Percentiles rank a stretch among this genome's conserved stretches.
Evolutionary conservation across 768 basidiomycete genomes (phyloP).

Genomic region (Rickenella mellea): DNA sequence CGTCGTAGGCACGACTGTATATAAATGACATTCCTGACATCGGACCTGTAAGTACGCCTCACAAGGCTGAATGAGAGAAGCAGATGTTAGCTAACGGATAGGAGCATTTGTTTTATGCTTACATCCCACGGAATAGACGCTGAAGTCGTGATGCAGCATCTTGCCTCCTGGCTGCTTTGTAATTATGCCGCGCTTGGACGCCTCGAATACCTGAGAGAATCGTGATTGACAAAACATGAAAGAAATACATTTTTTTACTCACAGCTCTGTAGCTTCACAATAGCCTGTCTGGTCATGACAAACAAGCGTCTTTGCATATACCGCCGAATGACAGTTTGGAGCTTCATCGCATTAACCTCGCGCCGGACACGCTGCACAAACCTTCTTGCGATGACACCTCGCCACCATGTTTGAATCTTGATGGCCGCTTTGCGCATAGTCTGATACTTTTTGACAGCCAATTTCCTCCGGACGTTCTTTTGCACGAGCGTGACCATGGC

Average conservation of each 20-base stretch:
- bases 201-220: slow-evolving; percentile 59
- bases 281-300: slow-evolving; percentile 45
- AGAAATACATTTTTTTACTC: slow-evolving; percentile 24
- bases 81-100: slow-evolving; percentile 4
- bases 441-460: slow-evolving; percentile 77
- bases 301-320: slow-evolving; percentile 70
- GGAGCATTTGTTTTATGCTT: slow-evolving; percentile 23
- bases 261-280: slow-evolving; percentile 81
- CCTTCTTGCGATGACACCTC: slow-evolving; percentile 69
- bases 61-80: slow-evolving; percentile 30
- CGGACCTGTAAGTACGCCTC: slow-evolving; percentile 43
- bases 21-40: slow-evolving; percentile 69
- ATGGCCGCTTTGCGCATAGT: slow-evolving; percentile 65
- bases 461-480: slow-evolving; percentile 87
- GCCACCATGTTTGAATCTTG: slow-evolving; percentile 90
- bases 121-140: slow-evolving; percentile 83
- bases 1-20: slow-evolving; percentile 91
- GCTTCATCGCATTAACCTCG: slow-evolving; percentile 61
- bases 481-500: slow-evolving; percentile 90
- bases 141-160: slow-evolving; percentile 71
- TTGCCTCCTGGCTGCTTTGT: slow-evolving; percentile 41
- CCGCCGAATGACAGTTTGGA: slow-evolving; percentile 66
- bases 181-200: slow-evolving; percentile 52
- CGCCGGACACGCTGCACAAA: slow-evolving; percentile 63
- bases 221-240: slow-evolving; percentile 7